Conservation (phyloP, 2,329 filamentous ascomycete genomes). For the Blastomyces gilchristii region DNA sequence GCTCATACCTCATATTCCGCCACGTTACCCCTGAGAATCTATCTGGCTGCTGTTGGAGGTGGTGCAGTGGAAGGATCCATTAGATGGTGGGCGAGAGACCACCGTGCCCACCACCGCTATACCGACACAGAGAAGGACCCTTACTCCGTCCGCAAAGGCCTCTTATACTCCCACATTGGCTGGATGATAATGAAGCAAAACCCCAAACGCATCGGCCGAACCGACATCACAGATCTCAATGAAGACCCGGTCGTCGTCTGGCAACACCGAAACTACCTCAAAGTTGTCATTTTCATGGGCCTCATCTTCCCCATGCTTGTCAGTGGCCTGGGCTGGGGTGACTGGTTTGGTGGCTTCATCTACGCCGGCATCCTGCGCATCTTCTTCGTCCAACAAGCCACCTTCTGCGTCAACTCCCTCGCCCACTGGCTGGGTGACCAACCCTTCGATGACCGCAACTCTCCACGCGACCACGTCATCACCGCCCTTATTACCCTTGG, state of each 20-base stretch:
- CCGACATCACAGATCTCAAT: constrained; percentile 80
- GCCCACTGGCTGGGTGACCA: constrained; percentile 88
- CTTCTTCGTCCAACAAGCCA: constrained; percentile 85
- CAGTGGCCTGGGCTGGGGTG: constrained; percentile 67
- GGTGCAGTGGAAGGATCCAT: constrained; percentile 79
- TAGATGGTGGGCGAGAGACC: constrained; percentile 79
- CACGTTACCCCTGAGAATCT: constrained; percentile 63
- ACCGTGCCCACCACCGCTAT: constrained; percentile 81
- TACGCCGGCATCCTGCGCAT: constrained; percentile 78
- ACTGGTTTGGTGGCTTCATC: constrained; percentile 72
- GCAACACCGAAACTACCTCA: constrained; percentile 81
- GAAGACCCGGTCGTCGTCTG: constrained; percentile 75
- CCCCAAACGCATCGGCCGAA: constrained; percentile 76
- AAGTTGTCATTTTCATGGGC: constrained; percentile 66
- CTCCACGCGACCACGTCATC: constrained; percentile 76
- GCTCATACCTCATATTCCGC: constrained; percentile 78
- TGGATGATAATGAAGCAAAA: constrained; percentile 96
- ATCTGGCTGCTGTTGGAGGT: constrained; percentile 69
- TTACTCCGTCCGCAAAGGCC: constrained; percentile 81
- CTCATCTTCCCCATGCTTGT: constrained; percentile 65
- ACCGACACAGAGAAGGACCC: constrained; percentile 89
- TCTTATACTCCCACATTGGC: constrained; percentile 72
- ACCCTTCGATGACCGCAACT: constrained; percentile 88
- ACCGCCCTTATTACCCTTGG: constrained; percentile 77
- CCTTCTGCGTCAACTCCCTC: constrained; percentile 85